A percentile compares a stretch with the other conserved stretches of the same genome.
Conservation (phyloP, 768 basidiomycete genomes). For the Mycena epipterygia region DNA sequence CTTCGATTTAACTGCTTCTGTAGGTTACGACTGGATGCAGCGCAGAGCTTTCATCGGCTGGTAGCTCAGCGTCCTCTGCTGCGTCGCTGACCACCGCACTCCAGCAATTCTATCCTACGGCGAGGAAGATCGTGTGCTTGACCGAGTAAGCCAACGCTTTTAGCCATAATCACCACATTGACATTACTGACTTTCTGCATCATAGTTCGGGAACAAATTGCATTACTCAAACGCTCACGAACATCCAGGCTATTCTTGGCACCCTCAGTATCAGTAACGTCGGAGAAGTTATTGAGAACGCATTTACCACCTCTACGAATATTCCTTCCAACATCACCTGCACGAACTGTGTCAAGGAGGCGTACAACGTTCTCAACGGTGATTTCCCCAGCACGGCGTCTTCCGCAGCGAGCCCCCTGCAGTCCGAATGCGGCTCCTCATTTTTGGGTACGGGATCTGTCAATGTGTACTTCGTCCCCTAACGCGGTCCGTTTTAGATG, state of each 20-base stretch:
- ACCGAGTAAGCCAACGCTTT: slow-evolving; percentile 63
- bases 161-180: background rate
- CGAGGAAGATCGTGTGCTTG: slow-evolving; percentile 70
- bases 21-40: slow-evolving; percentile 52
- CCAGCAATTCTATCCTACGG: slow-evolving; percentile 68
- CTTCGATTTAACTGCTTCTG: background rate
- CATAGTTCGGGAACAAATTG: slow-evolving; percentile 61
- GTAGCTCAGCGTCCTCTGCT: slow-evolving; percentile 42
- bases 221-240: slow-evolving; percentile 67
- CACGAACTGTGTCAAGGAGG: slow-evolving; percentile 65
- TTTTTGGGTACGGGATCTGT: slow-evolving; percentile 61
- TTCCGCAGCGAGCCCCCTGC: slow-evolving; percentile 43
- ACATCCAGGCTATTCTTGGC: slow-evolving; percentile 58
- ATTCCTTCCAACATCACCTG: slow-evolving; percentile 60
- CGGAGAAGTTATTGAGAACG: slow-evolving; percentile 9
- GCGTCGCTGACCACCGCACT: slow-evolving; percentile 53
- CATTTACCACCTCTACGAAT: slow-evolving; percentile 17
- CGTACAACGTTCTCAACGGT: slow-evolving; percentile 57
- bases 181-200: background rate
- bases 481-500: slow-evolving; percentile 47
- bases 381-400: slow-evolving; percentile 53
- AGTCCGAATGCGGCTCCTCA: slow-evolving; percentile 61
- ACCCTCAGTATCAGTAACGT: slow-evolving; percentile 53
- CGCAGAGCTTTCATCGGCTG: slow-evolving; percentile 51
- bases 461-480: background rate